phyloP scores from a whole-genome alignment of 2,329 filamentous ascomycete species.

The Dryadomyces quercus-mongolicae region DNA sequence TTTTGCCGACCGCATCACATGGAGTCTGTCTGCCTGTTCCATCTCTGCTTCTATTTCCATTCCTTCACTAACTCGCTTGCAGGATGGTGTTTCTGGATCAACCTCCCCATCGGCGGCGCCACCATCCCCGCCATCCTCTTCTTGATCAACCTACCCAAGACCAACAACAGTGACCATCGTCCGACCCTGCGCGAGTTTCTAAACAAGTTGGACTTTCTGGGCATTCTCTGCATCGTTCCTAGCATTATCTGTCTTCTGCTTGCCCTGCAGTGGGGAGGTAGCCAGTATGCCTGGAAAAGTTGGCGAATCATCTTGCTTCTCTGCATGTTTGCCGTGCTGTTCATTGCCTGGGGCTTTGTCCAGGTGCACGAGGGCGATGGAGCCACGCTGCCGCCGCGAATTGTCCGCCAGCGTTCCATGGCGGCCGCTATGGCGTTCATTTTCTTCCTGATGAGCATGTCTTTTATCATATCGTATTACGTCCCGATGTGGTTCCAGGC shows the following conservation, averaged over 20 bases:
- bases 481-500: slow-evolving; percentile 19
- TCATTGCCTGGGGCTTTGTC: slow-evolving; percentile 20
- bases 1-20: slow-evolving; percentile 5
- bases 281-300: slow-evolving; percentile 24
- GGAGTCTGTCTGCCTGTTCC: not conserved
- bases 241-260: slow-evolving; percentile 32
- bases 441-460: slow-evolving; percentile 5
- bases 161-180: slow-evolving; percentile 5
- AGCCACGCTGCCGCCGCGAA: slow-evolving; percentile 28
- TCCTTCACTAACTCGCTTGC: no score
- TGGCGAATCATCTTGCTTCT: slow-evolving; percentile 26
- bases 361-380: slow-evolving; percentile 24
- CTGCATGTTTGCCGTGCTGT: slow-evolving; percentile 21
- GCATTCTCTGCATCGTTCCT: slow-evolving; percentile 7
- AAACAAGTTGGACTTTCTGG: slow-evolving; percentile 6
- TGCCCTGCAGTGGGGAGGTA: slow-evolving; percentile 35
- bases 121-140: slow-evolving; percentile 15
- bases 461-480: slow-evolving; percentile 9
- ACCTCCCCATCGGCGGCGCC: slow-evolving; percentile 9
- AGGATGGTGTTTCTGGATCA: slow-evolving; percentile 11
- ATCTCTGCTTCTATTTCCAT: no score
- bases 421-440: slow-evolving; percentile 8
- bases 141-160: slow-evolving; percentile 14
- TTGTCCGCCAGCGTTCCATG: slow-evolving; percentile 23
- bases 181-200: not conserved